phyloP scores from a whole-genome alignment of 2,329 filamentous ascomycete genomes.

The Leptoxyphium fumago region DNA sequence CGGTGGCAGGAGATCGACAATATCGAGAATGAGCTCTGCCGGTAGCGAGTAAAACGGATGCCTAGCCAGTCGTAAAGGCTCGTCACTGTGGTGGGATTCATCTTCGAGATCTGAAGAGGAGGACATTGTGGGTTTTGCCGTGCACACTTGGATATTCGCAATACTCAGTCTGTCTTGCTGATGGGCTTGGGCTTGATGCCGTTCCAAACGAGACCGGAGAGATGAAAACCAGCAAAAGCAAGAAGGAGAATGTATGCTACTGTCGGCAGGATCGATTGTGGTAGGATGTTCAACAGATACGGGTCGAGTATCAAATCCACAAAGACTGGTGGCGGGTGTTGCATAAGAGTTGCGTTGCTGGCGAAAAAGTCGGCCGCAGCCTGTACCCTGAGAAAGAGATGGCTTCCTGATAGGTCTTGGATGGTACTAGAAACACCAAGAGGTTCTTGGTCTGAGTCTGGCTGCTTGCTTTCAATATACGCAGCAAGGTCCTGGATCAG shows the following conservation, averaged over 20 bases:
- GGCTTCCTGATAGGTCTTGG: conserved; percentile 2
- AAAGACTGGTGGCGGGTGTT: conserved; percentile 53
- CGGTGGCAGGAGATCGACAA: conserved; percentile 26
- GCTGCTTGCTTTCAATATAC: conserved; percentile 13
- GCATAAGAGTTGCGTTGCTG: conserved; percentile 60
- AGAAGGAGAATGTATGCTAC: conserved; percentile 52
- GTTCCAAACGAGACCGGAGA: conserved; percentile 32
- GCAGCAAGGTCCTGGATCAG: conserved; percentile 17
- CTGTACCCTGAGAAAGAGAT: conserved; percentile 56
- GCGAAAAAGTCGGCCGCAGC: conserved; percentile 79
- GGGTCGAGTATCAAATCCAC: conserved; percentile 79
- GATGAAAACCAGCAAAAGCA: conserved; percentile 36
- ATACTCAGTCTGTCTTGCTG: background rate
- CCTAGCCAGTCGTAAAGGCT: conserved; percentile 1
- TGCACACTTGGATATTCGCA: background rate
- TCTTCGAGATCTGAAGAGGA: background rate
- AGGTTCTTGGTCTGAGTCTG: background rate
- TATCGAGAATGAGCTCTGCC: conserved; percentile 31
- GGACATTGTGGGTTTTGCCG: background rate
- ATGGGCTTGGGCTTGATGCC: conserved; percentile 7
- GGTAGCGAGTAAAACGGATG: conserved; percentile 28
- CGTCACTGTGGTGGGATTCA: background rate
- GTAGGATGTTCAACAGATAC: conserved; percentile 65
- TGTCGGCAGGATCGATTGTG: conserved; percentile 60
- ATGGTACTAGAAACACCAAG: background rate